phyloP scores from a whole-genome alignment of 805 yeast species.

The Yarrowia deformans region DNA sequence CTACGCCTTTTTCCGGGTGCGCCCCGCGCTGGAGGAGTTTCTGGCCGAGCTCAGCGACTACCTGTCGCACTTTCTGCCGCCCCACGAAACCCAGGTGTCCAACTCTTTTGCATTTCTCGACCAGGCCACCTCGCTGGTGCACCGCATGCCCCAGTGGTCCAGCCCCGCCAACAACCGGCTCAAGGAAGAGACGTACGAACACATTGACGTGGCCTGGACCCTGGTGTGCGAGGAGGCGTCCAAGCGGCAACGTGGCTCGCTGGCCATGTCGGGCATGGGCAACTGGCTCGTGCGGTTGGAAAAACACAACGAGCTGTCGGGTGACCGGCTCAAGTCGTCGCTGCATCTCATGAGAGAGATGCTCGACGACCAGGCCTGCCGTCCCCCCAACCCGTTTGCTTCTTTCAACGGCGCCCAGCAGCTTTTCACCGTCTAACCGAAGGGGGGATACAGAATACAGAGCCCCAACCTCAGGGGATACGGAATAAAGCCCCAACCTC shows the following conservation, averaged over 20 bases:
- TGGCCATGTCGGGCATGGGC: constrained; percentile 35
- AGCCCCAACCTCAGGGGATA: no score
- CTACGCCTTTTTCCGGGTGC: constrained; percentile 77
- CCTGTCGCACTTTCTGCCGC: constrained; percentile 74
- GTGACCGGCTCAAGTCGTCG: constrained; percentile 27
- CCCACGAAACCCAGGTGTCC: constrained; percentile 63
- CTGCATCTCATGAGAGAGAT: constrained; percentile 12
- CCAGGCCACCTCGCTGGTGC: constrained; percentile 64
- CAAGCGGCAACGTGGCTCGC: constrained; percentile 33
- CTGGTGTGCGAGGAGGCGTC: constrained; percentile 34
- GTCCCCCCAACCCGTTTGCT: constrained; percentile 32
- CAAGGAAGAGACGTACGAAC: constrained; percentile 36
- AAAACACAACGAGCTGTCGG: constrained; percentile 36
- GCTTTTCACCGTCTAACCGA: constrained; percentile 13
- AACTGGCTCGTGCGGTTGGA: constrained; percentile 25
- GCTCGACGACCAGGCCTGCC: constrained; percentile 34
- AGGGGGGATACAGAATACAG: no score
- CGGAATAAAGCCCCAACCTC: no score
- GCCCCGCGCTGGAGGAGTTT: constrained; percentile 71
- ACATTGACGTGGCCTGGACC: constrained; percentile 32
- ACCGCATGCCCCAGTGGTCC: constrained; percentile 70
- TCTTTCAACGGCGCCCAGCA: constrained; percentile 23
- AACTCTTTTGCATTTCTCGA: constrained; percentile 68
- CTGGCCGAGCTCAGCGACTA: constrained; percentile 75
- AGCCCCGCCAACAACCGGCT: constrained; percentile 54